Base-by-base conservation (phyloP, 768 basidiomycete genomes). In the Psilocybe sp. region DNA sequence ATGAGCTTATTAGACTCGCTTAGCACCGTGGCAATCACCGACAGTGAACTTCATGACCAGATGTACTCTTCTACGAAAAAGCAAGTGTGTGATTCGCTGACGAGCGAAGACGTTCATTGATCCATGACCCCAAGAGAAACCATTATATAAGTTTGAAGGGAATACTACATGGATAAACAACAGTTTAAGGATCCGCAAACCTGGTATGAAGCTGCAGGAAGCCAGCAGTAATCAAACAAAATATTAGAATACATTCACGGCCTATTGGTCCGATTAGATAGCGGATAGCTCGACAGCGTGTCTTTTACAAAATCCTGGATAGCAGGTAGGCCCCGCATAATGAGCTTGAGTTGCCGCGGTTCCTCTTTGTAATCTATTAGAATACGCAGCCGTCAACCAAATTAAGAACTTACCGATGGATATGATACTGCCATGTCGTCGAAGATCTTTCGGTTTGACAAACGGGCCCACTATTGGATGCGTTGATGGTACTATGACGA, bases 271-370 rank as follows among this genome's bases (percentile, higher is more conserved):
- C 54, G 54, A 49, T 58, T 58, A 31, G 56, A 47, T 42, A 56
- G 40, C 18, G 60, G 60, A 28, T 47, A 52, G 9, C 34, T 52
- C 6, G 46, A 42, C n/a, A 58, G 35, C 28, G 51, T 46, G 33
- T 70, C 68, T 16, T 67, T 73, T 44, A 90, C 72, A 53, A 84
- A 84, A 6, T 76, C 60, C 45, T 81, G 68, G 55, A 92, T 86
- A 23, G 75, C 69, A 2, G 86, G 85, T 44, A 92, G 67, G 6
- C 82, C 84, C 51, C 73, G 72, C 32, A 79, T 78, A 42, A 92
- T 79, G n/a, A 90, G 79, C 60, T 83, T 83, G 55, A 89, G 78
- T n/a, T 89, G 80, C 59, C 87, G 83, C 34, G 77, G 69, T 65
- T 89, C 84, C 20, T 83, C 89, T 90, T 53, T 9, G 19, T 19